Base-by-base conservation (phyloP, 164 flowering plant genomes). In the Houttuynia cordata region DNA sequence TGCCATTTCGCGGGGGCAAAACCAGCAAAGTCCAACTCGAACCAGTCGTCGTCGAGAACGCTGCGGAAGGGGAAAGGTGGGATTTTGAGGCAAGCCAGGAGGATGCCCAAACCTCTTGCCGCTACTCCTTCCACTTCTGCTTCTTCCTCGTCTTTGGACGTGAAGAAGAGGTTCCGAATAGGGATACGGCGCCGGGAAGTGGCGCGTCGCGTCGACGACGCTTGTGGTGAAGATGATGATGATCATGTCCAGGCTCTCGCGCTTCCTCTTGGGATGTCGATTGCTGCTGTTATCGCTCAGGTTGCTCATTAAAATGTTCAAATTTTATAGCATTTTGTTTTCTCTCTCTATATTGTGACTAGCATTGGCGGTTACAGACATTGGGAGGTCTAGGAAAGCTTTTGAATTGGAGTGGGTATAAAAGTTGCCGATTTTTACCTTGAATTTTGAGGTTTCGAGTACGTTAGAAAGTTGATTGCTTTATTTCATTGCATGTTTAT, bases 221-320 rank as follows among this genome's bases (percentile, higher is more conserved):
- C 20, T 53, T 63, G 47, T 30, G 69, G 67, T 40, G 10, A 13
- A n/a, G n/a, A n/a, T 45, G 62, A 55, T 9, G 67, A 24, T 56
- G 64, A 53, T 24, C 67, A 70, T 42, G 71, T 78, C 15, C 79
- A 67, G 53, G 66, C 60, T 24, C 74, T 74, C 21, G 80, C 67
- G 17, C 78, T 74, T 71, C 78, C 80, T 65, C 72, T 77, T 7
- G 78, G 80, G 54, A 74, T 74, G 80, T 77, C 80, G 34, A 69
- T 77, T n/a, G 80, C 80, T 42, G 77, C 71, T 23, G 67, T 76
- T 22, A 66, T 77, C 40, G 62, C 78, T 39, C 73, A 71, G 76
- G 80, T 77, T 24, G 8, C 49, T 45, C 12, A 12, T 3, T 8
- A 12, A 12, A 17, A 12, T 10, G 2, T 12, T 4, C 14, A 3